These are phyloP conservation scores for Phytophthora pluvialis DNA, from an alignment of 352 stramenopile genomes.

Conservation along the genomic window DNA sequence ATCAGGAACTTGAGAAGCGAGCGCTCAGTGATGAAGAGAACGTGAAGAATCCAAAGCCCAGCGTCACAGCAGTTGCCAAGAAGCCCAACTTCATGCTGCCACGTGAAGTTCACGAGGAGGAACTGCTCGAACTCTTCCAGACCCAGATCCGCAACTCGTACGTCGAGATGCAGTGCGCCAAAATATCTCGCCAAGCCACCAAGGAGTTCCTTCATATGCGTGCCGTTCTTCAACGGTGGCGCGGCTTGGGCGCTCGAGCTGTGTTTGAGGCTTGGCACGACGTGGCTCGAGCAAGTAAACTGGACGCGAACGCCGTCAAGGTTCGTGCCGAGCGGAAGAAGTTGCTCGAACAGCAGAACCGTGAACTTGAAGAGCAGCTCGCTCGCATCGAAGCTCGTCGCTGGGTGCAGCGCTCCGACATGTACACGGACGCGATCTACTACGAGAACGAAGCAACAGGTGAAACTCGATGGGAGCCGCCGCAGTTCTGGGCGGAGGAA, in stretches of 20 bases:
- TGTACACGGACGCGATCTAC: slow-evolving; percentile 75
- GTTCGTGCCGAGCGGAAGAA: slow-evolving; percentile 46
- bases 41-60: slow-evolving; percentile 2
- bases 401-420: slow-evolving; percentile 60
- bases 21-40: slow-evolving; percentile 10
- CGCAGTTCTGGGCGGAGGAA: slow-evolving; percentile 62
- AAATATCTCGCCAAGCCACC: slow-evolving; percentile 52
- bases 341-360: slow-evolving; percentile 60
- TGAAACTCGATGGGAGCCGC: slow-evolving; percentile 57
- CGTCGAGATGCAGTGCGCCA: slow-evolving; percentile 54
- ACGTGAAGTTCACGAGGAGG: slow-evolving; percentile 43
- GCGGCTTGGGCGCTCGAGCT: slow-evolving; percentile 51
- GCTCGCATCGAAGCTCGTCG: slow-evolving; percentile 49
- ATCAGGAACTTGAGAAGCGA: slow-evolving; percentile 44
- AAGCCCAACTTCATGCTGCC: slow-evolving; percentile 33
- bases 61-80: slow-evolving; percentile 6
- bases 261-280: slow-evolving; percentile 74
- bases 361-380: slow-evolving; percentile 55
- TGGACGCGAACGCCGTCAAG: slow-evolving; percentile 38
- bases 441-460: slow-evolving; percentile 62
- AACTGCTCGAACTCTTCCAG: slow-evolving; percentile 56
- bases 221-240: slow-evolving; percentile 58
- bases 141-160: slow-evolving; percentile 52
- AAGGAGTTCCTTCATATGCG: slow-evolving; percentile 71
- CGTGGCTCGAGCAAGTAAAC: slow-evolving; percentile 42